These are phyloP conservation scores for Neopestalotiopsis clavispora DNA, from an alignment of 2,329 filamentous ascomycete genomes.

Conservation along the genomic window DNA sequence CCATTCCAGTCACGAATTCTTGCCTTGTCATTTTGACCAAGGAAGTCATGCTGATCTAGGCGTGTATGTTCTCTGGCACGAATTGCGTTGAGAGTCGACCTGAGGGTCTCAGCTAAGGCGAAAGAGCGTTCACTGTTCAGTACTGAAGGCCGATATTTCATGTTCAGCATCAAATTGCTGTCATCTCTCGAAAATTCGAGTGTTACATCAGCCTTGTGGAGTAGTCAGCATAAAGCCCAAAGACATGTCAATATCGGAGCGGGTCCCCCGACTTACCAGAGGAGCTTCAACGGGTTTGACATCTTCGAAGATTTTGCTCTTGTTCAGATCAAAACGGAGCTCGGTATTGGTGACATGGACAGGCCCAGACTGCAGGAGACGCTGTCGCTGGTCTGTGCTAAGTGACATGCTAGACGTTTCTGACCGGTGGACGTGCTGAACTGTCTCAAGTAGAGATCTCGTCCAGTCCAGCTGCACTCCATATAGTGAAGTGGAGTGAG, in stretches of 20 bases:
- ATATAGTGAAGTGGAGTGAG: background rate
- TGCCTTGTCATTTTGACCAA: conserved; percentile 4
- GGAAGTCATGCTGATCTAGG: background rate
- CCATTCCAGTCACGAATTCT: background rate
- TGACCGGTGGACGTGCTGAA: background rate
- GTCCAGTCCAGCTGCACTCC: conserved; percentile 5
- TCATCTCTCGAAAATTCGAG: background rate
- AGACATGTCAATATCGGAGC: too few relatives aligned
- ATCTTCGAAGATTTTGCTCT: background rate
- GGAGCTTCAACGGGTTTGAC: background rate
- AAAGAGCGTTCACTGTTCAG: background rate
- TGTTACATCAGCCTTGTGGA: background rate
- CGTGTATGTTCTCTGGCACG: background rate
- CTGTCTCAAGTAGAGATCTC: background rate
- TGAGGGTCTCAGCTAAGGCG: conserved; percentile 6
- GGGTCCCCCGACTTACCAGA: background rate
- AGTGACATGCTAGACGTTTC: background rate
- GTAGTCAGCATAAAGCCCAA: background rate
- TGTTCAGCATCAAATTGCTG: background rate
- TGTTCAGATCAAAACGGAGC: background rate
- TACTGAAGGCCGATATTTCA: conserved; percentile 2
- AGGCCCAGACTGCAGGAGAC: background rate
- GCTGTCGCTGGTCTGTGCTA: background rate
- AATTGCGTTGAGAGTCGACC: background rate
- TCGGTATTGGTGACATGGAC: background rate